These are phyloP conservation scores for Chaetomidium leptoderma DNA, from an alignment of 495 filamentous ascomycete species.

Conservation along the genomic window DNA sequence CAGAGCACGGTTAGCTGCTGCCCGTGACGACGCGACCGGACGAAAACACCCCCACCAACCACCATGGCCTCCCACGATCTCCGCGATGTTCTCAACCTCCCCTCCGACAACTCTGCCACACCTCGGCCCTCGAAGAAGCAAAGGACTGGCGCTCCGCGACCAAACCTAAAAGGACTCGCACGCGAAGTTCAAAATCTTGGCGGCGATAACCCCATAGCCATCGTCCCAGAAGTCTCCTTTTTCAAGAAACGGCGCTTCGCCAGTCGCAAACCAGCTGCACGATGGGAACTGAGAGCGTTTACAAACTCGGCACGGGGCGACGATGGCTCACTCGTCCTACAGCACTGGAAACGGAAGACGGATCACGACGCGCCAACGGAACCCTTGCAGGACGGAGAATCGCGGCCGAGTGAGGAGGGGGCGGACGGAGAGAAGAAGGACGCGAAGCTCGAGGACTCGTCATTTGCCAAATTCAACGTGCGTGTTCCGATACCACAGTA, in stretches of 20 bases:
- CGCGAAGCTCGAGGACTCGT: slow-evolving; percentile 45
- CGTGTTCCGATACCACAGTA: slow-evolving; percentile 70
- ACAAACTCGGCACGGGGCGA: slow-evolving; percentile 51
- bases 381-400: slow-evolving; percentile 17
- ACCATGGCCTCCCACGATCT: slow-evolving; percentile 76
- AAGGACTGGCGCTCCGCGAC: slow-evolving; percentile 65
- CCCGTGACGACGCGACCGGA: slow-evolving; percentile 24
- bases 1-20: background rate
- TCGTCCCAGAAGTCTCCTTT: slow-evolving; percentile 42
- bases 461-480: slow-evolving; percentile 79
- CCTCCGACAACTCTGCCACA: slow-evolving; percentile 54
- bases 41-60: slow-evolving; percentile 16
- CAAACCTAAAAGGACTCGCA: slow-evolving; percentile 54
- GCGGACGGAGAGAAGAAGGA: slow-evolving; percentile 21
- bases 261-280: slow-evolving; percentile 59
- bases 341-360: slow-evolving; percentile 60
- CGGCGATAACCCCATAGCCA: slow-evolving; percentile 46
- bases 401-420: slow-evolving; percentile 12
- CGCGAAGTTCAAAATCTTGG: slow-evolving; percentile 58
- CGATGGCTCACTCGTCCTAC: slow-evolving; percentile 51
- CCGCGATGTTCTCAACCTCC: slow-evolving; percentile 83
- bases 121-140: slow-evolving; percentile 69
- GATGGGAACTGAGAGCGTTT: slow-evolving; percentile 51
- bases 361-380: slow-evolving; percentile 28
- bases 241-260: slow-evolving; percentile 48